phyloP scores from a whole-genome alignment of 805 yeast species.

The Wickerhamiella sorbophila region DNA sequence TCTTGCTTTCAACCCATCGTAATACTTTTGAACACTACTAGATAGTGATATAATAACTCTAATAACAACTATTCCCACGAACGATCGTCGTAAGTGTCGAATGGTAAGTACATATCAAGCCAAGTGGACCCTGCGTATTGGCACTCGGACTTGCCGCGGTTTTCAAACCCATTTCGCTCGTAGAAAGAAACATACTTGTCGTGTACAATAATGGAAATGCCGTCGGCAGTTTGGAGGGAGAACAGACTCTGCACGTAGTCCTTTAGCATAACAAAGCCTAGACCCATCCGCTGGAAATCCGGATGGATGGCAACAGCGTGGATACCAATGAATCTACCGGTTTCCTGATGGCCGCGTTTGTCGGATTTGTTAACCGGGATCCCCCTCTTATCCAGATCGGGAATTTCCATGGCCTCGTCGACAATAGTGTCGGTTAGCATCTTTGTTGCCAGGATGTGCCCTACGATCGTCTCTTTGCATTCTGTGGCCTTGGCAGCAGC shows the following conservation, averaged over 20 bases:
- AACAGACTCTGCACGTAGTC: slow-evolving; percentile 85
- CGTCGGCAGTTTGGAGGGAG: slow-evolving; percentile 73
- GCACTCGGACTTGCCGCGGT: slow-evolving; percentile 50
- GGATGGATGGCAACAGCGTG: slow-evolving; percentile 73
- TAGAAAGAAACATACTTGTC: slow-evolving; percentile 59
- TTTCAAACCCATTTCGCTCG: slow-evolving; percentile 64
- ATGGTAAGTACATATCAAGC: slow-evolving; percentile 25
- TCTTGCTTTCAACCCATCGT: slow-evolving; percentile 18
- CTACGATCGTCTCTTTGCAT: slow-evolving; percentile 48
- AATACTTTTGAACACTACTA: not conserved
- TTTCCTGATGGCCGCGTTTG: slow-evolving; percentile 54
- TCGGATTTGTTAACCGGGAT: slow-evolving; percentile 18
- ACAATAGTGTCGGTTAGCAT: slow-evolving; percentile 35
- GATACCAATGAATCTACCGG: slow-evolving; percentile 58
- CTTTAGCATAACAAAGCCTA: slow-evolving; percentile 70
- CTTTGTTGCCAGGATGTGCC: slow-evolving; percentile 71
- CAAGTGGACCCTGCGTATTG: slow-evolving; percentile 44
- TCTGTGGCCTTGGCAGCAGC: slow-evolving; percentile 20
- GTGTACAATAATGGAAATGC: slow-evolving; percentile 61
- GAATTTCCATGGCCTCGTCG: slow-evolving; percentile 46
- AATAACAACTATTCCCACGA: not conserved
- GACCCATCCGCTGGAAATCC: slow-evolving; percentile 62
- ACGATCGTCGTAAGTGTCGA: slow-evolving; percentile 17
- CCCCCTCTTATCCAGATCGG: slow-evolving; percentile 25
- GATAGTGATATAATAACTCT: not conserved